phyloP scores from a whole-genome alignment of 1,139 yeast genomes.

The Geotrichum aggregatum region DNA sequence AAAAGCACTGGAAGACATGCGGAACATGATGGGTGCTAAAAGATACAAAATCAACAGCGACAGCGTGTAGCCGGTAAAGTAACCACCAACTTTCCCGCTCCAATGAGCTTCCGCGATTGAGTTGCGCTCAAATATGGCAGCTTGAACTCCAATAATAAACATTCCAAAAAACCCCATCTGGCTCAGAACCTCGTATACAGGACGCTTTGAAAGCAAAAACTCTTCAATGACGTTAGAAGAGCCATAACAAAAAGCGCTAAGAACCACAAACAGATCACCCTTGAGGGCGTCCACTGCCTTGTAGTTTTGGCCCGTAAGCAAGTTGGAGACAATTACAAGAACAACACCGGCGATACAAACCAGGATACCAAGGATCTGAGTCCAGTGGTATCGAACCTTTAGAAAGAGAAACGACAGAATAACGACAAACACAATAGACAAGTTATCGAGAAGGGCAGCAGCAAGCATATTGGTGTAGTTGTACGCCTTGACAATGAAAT shows the following conservation, averaged over 20 bases:
- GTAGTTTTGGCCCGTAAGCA: conserved; percentile 41
- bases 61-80: conserved; percentile 43
- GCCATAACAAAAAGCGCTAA: conserved; percentile 46
- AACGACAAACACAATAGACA: conserved; percentile 46
- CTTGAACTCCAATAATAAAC: conserved; percentile 44
- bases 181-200: conserved; percentile 44
- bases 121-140: conserved; percentile 43
- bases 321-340: conserved; percentile 42
- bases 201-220: conserved; percentile 44
- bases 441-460: conserved; percentile 44
- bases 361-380: conserved; percentile 42
- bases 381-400: conserved; percentile 46
- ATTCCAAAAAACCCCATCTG: conserved; percentile 43
- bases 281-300: conserved; percentile 40
- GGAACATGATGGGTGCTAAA: conserved; percentile 43
- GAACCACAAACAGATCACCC: conserved; percentile 44
- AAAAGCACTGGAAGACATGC: conserved; percentile 47
- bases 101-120: conserved; percentile 40
- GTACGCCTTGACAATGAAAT: conserved; percentile 45
- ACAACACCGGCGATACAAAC: conserved; percentile 45
- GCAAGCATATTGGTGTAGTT: conserved; percentile 43
- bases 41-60: conserved; percentile 41
- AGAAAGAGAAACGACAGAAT: conserved; percentile 41
- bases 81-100: conserved; percentile 42
- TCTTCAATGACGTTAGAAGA: conserved; percentile 44